phyloP scores from a whole-genome alignment of 1,284 basidiomycete genomes.

The Cryptococcus sp. region DNA sequence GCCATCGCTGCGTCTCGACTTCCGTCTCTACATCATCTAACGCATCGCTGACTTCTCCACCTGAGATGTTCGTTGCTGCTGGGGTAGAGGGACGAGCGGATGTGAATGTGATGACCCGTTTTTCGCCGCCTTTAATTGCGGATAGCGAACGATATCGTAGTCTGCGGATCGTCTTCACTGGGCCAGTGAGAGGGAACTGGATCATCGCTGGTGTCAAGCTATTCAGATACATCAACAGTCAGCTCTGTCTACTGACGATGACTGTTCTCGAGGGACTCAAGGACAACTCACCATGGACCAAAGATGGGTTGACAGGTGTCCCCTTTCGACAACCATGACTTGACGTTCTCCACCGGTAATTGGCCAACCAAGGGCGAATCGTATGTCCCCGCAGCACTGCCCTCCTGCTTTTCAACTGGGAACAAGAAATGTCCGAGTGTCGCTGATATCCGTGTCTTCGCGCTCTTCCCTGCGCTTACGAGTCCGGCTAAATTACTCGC shows the following conservation, averaged over 20 bases:
- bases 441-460: constrained; percentile 1
- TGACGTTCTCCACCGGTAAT: constrained; percentile 11
- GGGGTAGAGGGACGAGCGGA: background rate
- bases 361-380: constrained; percentile 18
- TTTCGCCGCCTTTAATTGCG: background rate
- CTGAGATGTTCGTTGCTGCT: background rate
- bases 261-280: no score
- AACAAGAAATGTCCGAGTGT: constrained; percentile 17
- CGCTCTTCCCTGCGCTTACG: background rate
- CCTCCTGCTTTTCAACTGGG: constrained; percentile 8
- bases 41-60: background rate
- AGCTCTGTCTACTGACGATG: background rate
- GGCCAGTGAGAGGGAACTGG: constrained; percentile 13
- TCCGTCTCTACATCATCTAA: background rate
- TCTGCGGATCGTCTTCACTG: constrained; percentile 4
- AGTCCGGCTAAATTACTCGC: background rate
- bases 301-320: constrained; percentile 7
- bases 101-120: constrained; percentile 11
- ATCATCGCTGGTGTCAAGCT: constrained; percentile 19
- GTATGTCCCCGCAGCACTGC: constrained; percentile 7
- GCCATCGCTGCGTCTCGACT: background rate
- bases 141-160: constrained; percentile 12
- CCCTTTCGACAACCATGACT: constrained; percentile 7
- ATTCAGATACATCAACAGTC: background rate
- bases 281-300: constrained; percentile 15